Conservation (phyloP, 768 basidiomycete species). For the Xerocomus brunneocitrinus region DNA sequence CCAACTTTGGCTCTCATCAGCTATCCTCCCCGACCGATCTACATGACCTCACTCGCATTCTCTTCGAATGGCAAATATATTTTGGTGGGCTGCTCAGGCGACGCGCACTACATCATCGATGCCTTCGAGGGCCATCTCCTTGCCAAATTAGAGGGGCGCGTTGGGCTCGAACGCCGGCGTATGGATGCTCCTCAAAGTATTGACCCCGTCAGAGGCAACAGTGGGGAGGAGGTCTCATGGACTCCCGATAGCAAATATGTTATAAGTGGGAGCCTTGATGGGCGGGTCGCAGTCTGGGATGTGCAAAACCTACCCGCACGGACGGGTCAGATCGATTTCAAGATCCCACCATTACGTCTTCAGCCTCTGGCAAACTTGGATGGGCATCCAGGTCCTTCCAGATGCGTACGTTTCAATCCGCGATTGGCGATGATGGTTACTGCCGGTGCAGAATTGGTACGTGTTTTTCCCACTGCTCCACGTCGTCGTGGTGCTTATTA, state of each 20-base stretch:
- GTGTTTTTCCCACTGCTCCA: constrained; percentile 18
- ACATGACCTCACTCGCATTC: constrained; percentile 88
- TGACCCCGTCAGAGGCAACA: constrained; percentile 70
- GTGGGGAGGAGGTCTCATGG: constrained; percentile 93
- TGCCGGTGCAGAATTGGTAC: constrained; percentile 79
- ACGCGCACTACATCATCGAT: constrained; percentile 91
- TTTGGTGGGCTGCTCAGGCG: constrained; percentile 87
- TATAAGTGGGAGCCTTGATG: constrained; percentile 80
- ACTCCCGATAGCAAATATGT: constrained; percentile 92
- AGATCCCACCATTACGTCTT: constrained; percentile 47
- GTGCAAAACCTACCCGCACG: constrained; percentile 55
- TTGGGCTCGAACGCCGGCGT: constrained; percentile 72
- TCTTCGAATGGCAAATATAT: constrained; percentile 88
- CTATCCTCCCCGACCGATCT: constrained; percentile 83
- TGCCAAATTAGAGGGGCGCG: constrained; percentile 80
- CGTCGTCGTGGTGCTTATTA: constrained; percentile 6
- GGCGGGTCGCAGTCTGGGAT: constrained; percentile 87
- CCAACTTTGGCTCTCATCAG: constrained; percentile 67
- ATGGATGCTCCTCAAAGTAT: constrained; percentile 48
- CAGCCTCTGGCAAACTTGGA: constrained; percentile 53
- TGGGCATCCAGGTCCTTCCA: constrained; percentile 76
- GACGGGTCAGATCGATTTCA: constrained; percentile 51
- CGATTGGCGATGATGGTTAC: constrained; percentile 82
- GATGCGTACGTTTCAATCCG: constrained; percentile 90
- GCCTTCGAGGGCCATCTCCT: constrained; percentile 82